Evolutionary conservation across 805 yeast species (phyloP), one percentile per base, ranked within the genome.

Genomic region (Yamadazyma insecticola): DNA sequence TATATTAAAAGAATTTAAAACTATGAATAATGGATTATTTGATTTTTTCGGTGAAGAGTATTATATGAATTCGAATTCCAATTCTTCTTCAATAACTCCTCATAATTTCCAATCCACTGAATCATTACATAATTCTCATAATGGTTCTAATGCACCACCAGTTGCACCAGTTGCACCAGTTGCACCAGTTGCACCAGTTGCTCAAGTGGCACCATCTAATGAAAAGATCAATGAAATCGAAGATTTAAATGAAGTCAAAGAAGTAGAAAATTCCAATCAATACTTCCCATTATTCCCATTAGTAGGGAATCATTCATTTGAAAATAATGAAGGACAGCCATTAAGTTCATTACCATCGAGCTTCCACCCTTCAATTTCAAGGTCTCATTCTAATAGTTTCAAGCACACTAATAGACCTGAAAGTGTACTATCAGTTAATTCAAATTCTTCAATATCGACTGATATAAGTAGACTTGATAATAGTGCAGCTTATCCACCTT

Each of bases 211-310:
- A n/a, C n/a, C n/a, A n/a, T 7, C 7, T 18, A 18, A 18, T 18
- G 21, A 10, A 7, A 18, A 7, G 6, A 18, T 18, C 21, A 18
- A 10, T 18, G 21, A 18, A 7, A 18, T 18, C 21, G 10, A 18
- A 7, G 21, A 18, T 18, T 7, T 18, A 18, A 18, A 10, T 18
- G 21, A 18, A 18, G 21, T 7, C 9, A 18, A 24, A 26, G n/a
- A 15, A 10, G n/a, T 5, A 13, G 12, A 13, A 6, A 7, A 6
- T 22, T 8, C 7, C 12, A 12, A 22, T 14, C 22, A 28, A 29
- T 26, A 36, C 16, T 64, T 62, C 35, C 72, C 72, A 3, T 51
- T 65, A 14, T 64, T 64, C 28, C 70, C 72, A 3, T 47, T 65
- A 33, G 61, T 65, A 12, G 72, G 70, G 6, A 45, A 48, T 24